These are phyloP conservation scores for Elaeagnus macrophylla DNA, from an alignment of 306 rosid genomes.

Conservation along the genomic window DNA sequence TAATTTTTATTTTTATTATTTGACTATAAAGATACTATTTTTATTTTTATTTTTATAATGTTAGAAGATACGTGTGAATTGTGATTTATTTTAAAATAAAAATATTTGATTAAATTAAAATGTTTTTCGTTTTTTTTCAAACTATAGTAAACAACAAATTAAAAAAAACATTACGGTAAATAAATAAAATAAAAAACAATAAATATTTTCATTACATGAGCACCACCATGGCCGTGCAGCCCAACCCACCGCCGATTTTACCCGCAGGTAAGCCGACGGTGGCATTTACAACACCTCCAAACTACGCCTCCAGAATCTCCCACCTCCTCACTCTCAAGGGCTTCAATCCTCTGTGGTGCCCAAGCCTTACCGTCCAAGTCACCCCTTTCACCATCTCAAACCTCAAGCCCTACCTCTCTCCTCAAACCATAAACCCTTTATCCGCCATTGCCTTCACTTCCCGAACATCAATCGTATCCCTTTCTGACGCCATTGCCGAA, in stretches of 20 bases:
- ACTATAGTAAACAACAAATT: no score
- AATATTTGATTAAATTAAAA: no score
- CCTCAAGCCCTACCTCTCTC: slow-evolving; percentile 35
- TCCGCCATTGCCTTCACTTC: slow-evolving; percentile 78
- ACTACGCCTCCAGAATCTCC: slow-evolving; percentile 54
- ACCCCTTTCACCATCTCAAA: slow-evolving; percentile 27
- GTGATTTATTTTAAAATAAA: no score
- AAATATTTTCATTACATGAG: neutral
- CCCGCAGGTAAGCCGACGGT: slow-evolving; percentile 16
- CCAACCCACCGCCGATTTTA: neutral
- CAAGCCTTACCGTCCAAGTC: slow-evolving; percentile 40
- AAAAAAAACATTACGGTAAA: neutral
- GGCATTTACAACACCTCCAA: slow-evolving; percentile 64
- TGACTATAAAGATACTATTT: no score
- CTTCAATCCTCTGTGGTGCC: slow-evolving; percentile 48
- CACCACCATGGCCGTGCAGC: neutral
- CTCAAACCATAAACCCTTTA: slow-evolving; percentile 34
- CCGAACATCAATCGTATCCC: slow-evolving; percentile 45
- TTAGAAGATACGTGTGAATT: no score
- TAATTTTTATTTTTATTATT: no score
- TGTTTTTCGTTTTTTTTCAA: no score
- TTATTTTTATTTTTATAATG: no score
- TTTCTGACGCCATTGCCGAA: slow-evolving; percentile 33
- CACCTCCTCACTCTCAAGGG: slow-evolving; percentile 33
- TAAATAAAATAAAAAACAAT: no score